Evolutionary conservation across 371 early-diverging fungal genomes (phyloP).

Genomic region (Rhizopus delemar): DNA sequence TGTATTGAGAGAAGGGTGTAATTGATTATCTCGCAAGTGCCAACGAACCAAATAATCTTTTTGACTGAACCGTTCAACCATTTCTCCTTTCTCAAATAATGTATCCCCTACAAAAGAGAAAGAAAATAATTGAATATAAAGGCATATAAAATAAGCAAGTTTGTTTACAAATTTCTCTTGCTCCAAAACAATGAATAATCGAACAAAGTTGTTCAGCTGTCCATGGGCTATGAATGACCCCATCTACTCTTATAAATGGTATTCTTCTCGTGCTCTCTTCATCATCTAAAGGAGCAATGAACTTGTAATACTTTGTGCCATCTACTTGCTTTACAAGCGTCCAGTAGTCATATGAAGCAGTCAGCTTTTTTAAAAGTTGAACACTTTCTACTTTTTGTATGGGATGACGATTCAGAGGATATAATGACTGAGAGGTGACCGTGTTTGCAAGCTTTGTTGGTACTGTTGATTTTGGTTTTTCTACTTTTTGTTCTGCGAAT

Average conservation of each 20-base stretch:
- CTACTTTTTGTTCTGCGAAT: conserved; percentile 25
- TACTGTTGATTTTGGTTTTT: not conserved
- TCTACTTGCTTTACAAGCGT: conserved; percentile 13
- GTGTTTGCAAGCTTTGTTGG: not conserved
- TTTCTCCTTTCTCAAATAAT: conserved; percentile 51
- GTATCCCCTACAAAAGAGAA: conserved; percentile 49
- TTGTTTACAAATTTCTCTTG: conserved; percentile 47
- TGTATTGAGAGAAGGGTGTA: conserved; percentile 32
- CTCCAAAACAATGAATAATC: conserved; percentile 43
- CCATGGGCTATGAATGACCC: conserved; percentile 54
- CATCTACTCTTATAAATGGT: conserved; percentile 56
- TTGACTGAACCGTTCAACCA: conserved; percentile 56
- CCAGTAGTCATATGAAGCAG: conserved; percentile 40
- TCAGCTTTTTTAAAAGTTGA: conserved; percentile 40
- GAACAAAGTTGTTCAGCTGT: conserved; percentile 59
- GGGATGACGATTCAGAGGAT: conserved; percentile 35
- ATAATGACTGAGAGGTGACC: conserved; percentile 12
- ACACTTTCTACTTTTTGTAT: conserved; percentile 30
- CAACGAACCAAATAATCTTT: conserved; percentile 58
- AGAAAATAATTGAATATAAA: not conserved
- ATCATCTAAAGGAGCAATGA: conserved; percentile 8
- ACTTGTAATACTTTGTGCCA: conserved; percentile 8
- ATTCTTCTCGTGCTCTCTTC: not conserved
- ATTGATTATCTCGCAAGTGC: conserved; percentile 25
- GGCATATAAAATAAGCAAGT: not conserved